Base-by-base conservation (phyloP, 139 green algal species). In the Chlorella vulgaris region DNA sequence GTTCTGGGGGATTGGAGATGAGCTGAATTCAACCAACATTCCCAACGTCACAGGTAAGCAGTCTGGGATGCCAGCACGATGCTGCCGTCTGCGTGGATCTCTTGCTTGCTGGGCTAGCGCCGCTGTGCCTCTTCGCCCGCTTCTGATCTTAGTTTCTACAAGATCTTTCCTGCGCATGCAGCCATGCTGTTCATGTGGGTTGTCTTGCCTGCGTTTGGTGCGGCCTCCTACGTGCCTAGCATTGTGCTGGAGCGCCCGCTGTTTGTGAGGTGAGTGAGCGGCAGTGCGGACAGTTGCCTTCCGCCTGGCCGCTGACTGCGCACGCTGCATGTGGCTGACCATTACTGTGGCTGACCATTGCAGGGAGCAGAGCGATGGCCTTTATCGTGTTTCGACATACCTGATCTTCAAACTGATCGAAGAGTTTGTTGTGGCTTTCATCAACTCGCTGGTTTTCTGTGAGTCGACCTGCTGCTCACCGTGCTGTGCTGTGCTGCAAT, bases 121-220 rank as follows among this genome's bases (percentile, higher is more conserved):
- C n/a, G n/a, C n/a, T n/a, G n/a, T n/a, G n/a, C n/a, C n/a, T n/a
- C n/a, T n/a, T n/a, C n/a, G n/a, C n/a, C n/a, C n/a, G n/a, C n/a
- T n/a, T n/a, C n/a, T n/a, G n/a, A n/a, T n/a, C n/a, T n/a, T n/a
- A n/a, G n/a, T n/a, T n/a, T n/a, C n/a, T n/a, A n/a, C n/a, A n/a
- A n/a, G n/a, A n/a, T n/a, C 35, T 6, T 42, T 18, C 31, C 7
- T 33, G 29, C 33, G 2, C 42, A 40, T 62, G 76, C 83, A 4
- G 87, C 91, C 36, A 83, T 96, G 61, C 87, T 96, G 65, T 97
- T 95, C 88, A 94, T 96, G 88, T 92, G 83, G 84, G 83, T 85
- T 70, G 87, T 86, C 33, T 78, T 96, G 73, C 89, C 93, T 7
- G 90, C 90, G n/a, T 96, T 93, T 82, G 88, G 90, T 4, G 92